Base-by-base conservation (phyloP, 2,329 filamentous ascomycete genomes). In the Curvularia sp. region DNA sequence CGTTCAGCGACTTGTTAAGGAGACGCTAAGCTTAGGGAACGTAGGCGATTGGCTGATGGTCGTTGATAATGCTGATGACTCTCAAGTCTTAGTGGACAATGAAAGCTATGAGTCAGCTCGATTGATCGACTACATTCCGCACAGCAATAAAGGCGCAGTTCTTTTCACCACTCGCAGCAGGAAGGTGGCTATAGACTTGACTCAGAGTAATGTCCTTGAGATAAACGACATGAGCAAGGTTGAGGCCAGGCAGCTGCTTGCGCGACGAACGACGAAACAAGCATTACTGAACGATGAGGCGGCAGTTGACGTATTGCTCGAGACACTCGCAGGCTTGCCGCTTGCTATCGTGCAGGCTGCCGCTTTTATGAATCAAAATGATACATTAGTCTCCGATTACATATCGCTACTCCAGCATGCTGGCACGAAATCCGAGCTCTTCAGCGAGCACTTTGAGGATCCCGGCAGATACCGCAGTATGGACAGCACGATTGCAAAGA, bases 11-110 rank as follows among this genome's bases (percentile, higher is more conserved):
- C 67, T 80, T 1, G 74, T 82, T 3, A 78, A 78, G 38, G 41
- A 38, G 4, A 64, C 61, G 10, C 58, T 82, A 1, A 75, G 70
- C 36, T 49, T 59, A 5, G 63, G 68, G 15, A 55, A 34, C 18
- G n/a, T 57, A 46, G 1, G 68, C 1, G 57, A 59, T 1, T 82
- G 79, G 80, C 66, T 83, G 1, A 53, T 82, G 38, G 67, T 83
- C 38, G 50, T 82, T 15, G 80, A 83, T 53, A 82, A 81, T 49
- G 78, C 77, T 12, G 79, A 82, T 53, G 77, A 82, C 53, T 47
- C 49, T 4, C 56, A 73, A 1, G 54, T 80, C 2, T 53, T 78
- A 0, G 68, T 55, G 3, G 38, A 36, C 34, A n/a, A 36, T n/a
- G 34, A 36, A n/a, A 36, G 43, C 19, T 28, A 42, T 36, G 46